Evolutionary conservation across 2,329 filamentous ascomycete genomes (phyloP).

Genomic region (Fusarium tupiense): DNA sequence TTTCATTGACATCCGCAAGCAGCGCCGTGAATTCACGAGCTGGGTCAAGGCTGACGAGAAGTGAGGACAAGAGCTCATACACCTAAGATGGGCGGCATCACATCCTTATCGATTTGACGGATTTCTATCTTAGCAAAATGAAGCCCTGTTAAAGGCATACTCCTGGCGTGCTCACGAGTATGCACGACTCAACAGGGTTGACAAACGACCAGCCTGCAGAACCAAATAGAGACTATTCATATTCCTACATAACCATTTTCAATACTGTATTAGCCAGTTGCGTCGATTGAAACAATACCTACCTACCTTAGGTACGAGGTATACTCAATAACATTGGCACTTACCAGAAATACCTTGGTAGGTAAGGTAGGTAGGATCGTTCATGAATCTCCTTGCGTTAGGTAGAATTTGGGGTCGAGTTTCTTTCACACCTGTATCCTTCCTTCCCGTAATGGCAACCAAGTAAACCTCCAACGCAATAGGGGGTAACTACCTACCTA

Average conservation of each 20-base stretch:
- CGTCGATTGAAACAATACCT: background rate
- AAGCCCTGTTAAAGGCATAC: background rate
- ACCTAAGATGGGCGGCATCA: background rate
- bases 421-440: background rate
- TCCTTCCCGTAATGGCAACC: background rate
- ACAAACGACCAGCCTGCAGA: background rate
- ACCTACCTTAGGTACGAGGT: background rate
- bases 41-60: conserved; percentile 66
- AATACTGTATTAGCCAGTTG: background rate
- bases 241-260: background rate
- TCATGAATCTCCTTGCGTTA: background rate
- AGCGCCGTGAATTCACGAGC: conserved; percentile 80
- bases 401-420: background rate
- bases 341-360: background rate
- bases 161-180: background rate
- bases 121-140: background rate
- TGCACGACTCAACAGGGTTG: background rate
- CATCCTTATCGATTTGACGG: background rate
- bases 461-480: background rate
- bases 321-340: no score
- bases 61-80: conserved; percentile 28
- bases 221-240: background rate
- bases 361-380: background rate
- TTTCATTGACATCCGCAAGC: conserved; percentile 87
- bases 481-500: background rate